These are phyloP conservation scores for Fraxinus pennsylvanica DNA, from an alignment of 257 asterid genomes.

Conservation along the genomic window DNA sequence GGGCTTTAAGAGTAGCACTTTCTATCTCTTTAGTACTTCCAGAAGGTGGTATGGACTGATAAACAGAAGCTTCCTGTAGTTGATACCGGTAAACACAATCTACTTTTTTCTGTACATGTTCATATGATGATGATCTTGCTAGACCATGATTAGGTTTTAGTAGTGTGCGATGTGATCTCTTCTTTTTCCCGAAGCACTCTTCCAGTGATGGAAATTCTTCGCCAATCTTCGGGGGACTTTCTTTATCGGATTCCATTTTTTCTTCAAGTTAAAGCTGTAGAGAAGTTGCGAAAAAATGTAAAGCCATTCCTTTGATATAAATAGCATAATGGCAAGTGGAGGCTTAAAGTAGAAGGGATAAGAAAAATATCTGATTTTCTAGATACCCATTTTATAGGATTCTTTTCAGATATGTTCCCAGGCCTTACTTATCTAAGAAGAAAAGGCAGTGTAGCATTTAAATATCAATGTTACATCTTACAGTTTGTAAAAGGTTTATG, in stretches of 20 bases:
- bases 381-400: neutral
- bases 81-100: constrained; percentile 45
- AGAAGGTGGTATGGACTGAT: constrained; percentile 26
- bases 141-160: neutral
- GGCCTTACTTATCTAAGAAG: neutral
- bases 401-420: constrained; percentile 18
- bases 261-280: neutral
- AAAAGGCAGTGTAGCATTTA: neutral
- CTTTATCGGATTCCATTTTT: constrained; percentile 31
- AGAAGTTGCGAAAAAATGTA: neutral
- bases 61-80: constrained; percentile 26
- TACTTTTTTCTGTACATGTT: neutral
- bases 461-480: neutral
- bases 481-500: neutral
- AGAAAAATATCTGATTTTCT: neutral
- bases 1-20: neutral
- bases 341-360: neutral
- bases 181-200: constrained; percentile 22
- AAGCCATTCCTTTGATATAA: neutral
- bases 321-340: neutral
- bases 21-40: constrained; percentile 17
- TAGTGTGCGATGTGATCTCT: neutral
- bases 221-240: constrained; percentile 11
- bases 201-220: constrained; percentile 30
- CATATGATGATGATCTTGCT: neutral